Base-by-base conservation (phyloP, 306 rosid genomes). In the Boehmeria nivea region DNA sequence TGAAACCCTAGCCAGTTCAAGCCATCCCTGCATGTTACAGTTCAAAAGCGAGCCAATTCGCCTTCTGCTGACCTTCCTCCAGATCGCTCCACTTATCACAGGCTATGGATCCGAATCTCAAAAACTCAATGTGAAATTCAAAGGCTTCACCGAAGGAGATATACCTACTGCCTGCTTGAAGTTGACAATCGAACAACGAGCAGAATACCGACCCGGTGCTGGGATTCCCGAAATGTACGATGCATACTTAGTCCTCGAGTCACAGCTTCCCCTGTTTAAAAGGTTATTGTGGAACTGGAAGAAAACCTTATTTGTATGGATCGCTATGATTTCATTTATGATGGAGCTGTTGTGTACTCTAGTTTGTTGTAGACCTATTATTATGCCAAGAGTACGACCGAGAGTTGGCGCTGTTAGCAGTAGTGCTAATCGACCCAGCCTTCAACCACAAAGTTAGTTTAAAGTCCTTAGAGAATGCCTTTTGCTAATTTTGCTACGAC, bases 141-240 rank as follows among this genome's bases (percentile, higher is more conserved):
- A 76, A 70, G 90, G 89, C 58, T 83, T 83, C 1, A 21, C 64
- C 0, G 94, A 86, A 82, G 71, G 90, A 46, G 54, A 67, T 25
- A 9, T 61, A 26, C 94, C 88, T 3, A 84, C 88, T 17, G 74
- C 90, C 19, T 86, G 94, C 78, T 47, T 86, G 47, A 84, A 61
- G 70, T 78, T 86, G 64, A 82, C 78, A 23, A 81, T 90, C 10
- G 86, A 80, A 66, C 94, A 78, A 59, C 79, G 90, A 43, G 90
- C 94, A 36, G 88, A 76, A 63, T 76, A 69, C 68, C 74, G 9
- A 6, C 73, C 80, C 66, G 90, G 94, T 42, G 94, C 90, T 33
- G 97, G 97, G 46, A 83, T 86, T 64, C 97, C 95, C 22, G 81
- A 86, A 67, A 72, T 89, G 71, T 86, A 89, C 8, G 87, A 83